phyloP scores from a whole-genome alignment of 805 yeast genomes.

The Komagataella kurtzmanii region DNA sequence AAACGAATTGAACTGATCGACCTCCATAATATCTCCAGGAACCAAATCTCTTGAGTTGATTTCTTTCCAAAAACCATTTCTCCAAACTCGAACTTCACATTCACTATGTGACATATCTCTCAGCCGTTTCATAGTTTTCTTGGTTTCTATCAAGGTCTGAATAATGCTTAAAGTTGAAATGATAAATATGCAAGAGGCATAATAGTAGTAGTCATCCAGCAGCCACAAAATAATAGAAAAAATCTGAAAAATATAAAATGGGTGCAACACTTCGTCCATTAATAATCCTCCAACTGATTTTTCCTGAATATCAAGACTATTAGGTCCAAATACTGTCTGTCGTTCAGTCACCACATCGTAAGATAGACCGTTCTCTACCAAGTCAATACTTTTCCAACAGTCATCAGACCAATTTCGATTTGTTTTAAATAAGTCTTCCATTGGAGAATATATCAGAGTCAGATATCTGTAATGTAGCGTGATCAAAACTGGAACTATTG shows the following conservation, averaged over 20 bases:
- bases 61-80: conserved; percentile 89
- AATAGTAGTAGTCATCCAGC: conserved; percentile 83
- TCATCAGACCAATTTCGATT: conserved; percentile 81
- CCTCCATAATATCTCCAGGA: conserved; percentile 92
- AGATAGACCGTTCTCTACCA: conserved; percentile 55
- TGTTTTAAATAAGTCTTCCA: conserved; percentile 74
- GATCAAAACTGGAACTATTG: conserved; percentile 55
- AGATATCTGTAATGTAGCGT: conserved; percentile 75
- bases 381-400: conserved; percentile 52
- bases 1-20: conserved; percentile 50
- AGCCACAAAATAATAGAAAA: conserved; percentile 89
- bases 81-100: conserved; percentile 80
- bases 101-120: conserved; percentile 58
- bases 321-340: conserved; percentile 59
- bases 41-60: conserved; percentile 66
- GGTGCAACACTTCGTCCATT: conserved; percentile 83
- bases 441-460: conserved; percentile 71
- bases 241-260: conserved; percentile 89
- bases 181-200: conserved; percentile 82
- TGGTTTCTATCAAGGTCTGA: conserved; percentile 81
- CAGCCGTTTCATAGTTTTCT: conserved; percentile 55
- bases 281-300: conserved; percentile 54
- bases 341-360: conserved; percentile 60
- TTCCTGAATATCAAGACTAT: conserved; percentile 63
- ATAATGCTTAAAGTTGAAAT: conserved; percentile 73